A percentile compares a stretch with the other conserved stretches of the same genome.
Conservation (phyloP, 1,284 basidiomycete species). For the Cutaneotrichosporon sp. region DNA sequence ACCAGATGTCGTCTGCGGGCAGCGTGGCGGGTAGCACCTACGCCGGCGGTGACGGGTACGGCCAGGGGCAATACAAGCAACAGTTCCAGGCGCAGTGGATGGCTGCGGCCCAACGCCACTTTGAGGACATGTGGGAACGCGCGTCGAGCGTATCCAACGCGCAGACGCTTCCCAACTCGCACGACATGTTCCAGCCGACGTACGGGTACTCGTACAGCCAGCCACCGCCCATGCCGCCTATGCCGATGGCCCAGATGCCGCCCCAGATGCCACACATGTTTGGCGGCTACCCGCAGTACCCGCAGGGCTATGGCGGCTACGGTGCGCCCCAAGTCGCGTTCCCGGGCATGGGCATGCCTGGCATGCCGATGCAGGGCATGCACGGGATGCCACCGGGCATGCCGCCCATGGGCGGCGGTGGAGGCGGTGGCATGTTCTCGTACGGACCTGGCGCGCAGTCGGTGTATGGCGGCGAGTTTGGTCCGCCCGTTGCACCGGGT, state of each 20-base stretch:
- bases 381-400: conserved; percentile 3
- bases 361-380: conserved; percentile 6
- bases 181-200: conserved; percentile 11
- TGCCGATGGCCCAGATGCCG: neutral
- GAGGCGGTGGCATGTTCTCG: conserved; percentile 30
- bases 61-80: conserved; percentile 22
- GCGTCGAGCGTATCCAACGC: conserved; percentile 26
- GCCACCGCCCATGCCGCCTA: conserved; percentile 3
- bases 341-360: conserved; percentile 5
- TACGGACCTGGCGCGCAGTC: conserved; percentile 34
- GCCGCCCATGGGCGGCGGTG: conserved; percentile 6
- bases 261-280: neutral
- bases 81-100: conserved; percentile 42
- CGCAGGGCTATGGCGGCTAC: conserved; percentile 7
- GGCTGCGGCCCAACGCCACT: conserved; percentile 37
- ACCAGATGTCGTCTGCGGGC: neutral
- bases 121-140: conserved; percentile 45
- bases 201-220: conserved; percentile 20
- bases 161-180: conserved; percentile 9
- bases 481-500: conserved; percentile 26
- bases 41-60: conserved; percentile 7
- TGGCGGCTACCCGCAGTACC: neutral
- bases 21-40: neutral
- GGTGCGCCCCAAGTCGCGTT: conserved; percentile 5
- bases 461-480: conserved; percentile 42